Base-by-base conservation (phyloP, 331 rosid genomes). In the Acacia concinna region DNA sequence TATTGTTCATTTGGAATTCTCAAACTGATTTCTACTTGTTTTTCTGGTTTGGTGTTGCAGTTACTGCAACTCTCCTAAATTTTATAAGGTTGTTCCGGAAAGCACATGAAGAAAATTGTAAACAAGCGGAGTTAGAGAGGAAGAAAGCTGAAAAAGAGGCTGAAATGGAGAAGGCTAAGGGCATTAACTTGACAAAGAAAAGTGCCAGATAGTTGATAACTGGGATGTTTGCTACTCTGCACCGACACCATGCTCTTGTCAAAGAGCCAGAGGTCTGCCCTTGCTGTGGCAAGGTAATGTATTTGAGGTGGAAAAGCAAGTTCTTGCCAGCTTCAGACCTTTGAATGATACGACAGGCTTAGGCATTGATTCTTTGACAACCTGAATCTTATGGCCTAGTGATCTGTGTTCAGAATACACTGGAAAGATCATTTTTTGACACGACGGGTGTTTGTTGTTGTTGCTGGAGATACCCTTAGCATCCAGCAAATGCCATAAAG, bases 111-210 rank as follows among this genome's bases (percentile, higher is more conserved):
- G 99, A 96, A 89, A 96, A 96, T 80, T 28, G 78, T 88, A 96
- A 93, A 80, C 98, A 93, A 84, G 97, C 92, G 63, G 99, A 96
- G 81, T 76, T 91, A 88, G 99, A 96, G 85, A 91, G 78, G 87
- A 96, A 96, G 90, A 96, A 93, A 84, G 97, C 90, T 8, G 93
- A 81, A 62, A 96, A 93, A 88, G 99, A 93, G 77, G 98, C 94
- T 4, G 99, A 93, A 85, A 96, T 88, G 95, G 98, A 91, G 80
- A 96, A 91, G 85, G 97, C 98, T 13, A 89, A 91, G 90, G 98
- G 97, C 82, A 28, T 88, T 85, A 84, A 79, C 85, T 89, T 85
- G 85, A 84, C 95, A 72, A 89, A 76, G 81, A 91, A 91, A 87
- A 66, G 88, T 66, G 91, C 87, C 67, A 93, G 84, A 82, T 89